Evolutionary conservation across 345 rosid species (phyloP), one percentile per base, ranked within the genome.

Genomic region (Gossypioides kirkii): DNA sequence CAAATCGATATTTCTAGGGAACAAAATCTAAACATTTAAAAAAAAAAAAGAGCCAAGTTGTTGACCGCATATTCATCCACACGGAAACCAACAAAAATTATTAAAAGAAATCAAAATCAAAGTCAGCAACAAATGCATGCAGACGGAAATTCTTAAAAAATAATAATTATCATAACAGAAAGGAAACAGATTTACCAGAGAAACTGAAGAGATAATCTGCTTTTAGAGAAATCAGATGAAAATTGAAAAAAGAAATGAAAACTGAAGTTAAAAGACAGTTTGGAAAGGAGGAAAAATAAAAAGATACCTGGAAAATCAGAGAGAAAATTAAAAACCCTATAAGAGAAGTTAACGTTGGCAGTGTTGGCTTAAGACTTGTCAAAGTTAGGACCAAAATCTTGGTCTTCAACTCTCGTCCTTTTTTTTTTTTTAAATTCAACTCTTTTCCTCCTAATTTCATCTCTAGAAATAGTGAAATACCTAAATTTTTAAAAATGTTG

Each of bases 241-340:
- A 54, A 54, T 8, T 18, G 59, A 3, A 18, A 18, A 10, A 58
- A 71, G 16, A 74, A 2, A 36, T 10, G 14, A 38, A 36, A 47
- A 25, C 45, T 58, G 17, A 61, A 49, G 45, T 28, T 49, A 32
- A 50, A 23, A n/a, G 18, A 11, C 8, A 52, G 41, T 53, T 43
- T 41, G 72, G 46, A 20, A 20, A 42, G 55, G 52, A 65, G 18
- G 43, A 65, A 36, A 73, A 32, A 5, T 2, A 22, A 62, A 47
- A 47, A 26, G 46, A 28, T 25, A 56, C 32, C 72, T 55, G 77
- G 55, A 65, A 74, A 66, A 41, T 18, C 0, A n/a, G 72, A 74
- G 58, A 54, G 50, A 56, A 61, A 73, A 46, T n/a, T 2, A 28
- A 43, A 66, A 73, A 32, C 38, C 41, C 56, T 45, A 26, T 2